phyloP scores from a whole-genome alignment of 208 protist genomes.

The Leishmania tropica region DNA sequence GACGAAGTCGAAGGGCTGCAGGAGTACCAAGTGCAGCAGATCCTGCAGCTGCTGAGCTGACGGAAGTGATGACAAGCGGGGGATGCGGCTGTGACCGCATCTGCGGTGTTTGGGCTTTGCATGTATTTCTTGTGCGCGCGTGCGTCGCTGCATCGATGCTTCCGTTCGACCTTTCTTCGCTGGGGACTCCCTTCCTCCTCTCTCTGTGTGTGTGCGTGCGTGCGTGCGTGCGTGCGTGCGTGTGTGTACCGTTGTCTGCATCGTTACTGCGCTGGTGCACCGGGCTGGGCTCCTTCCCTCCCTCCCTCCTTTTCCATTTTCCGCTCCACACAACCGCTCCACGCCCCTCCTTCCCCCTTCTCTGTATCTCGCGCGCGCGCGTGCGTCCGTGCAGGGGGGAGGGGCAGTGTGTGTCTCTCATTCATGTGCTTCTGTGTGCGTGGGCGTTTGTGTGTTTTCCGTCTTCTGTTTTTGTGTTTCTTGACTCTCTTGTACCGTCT shows the following conservation, averaged over 20 bases:
- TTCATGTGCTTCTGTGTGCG: background rate
- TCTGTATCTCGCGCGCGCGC: background rate
- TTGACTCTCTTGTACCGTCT: background rate
- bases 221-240: no score
- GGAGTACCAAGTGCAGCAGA: slow-evolving; percentile 28
- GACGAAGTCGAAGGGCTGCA: slow-evolving; percentile 18
- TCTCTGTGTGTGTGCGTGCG: no score
- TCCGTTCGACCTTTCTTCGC: no score
- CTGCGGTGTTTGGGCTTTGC: background rate
- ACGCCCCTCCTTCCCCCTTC: background rate
- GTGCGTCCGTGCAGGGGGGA: no score
- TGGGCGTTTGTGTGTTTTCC: background rate
- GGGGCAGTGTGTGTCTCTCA: background rate
- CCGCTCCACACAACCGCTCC: background rate
- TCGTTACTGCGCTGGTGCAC: no score
- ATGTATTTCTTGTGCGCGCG: no score
- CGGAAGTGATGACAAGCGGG: background rate
- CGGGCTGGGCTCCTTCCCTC: no score
- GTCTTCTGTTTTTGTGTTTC: background rate
- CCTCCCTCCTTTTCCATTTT: no score
- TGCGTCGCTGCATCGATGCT: background rate
- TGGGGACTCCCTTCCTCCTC: no score
- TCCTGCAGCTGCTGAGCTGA: slow-evolving; percentile 23
- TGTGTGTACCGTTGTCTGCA: background rate
- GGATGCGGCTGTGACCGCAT: background rate